Evolutionary conservation across 2,329 filamentous ascomycete species (phyloP), one percentile per base, ranked within the genome.

Genomic region (Penicillium occitanis): DNA sequence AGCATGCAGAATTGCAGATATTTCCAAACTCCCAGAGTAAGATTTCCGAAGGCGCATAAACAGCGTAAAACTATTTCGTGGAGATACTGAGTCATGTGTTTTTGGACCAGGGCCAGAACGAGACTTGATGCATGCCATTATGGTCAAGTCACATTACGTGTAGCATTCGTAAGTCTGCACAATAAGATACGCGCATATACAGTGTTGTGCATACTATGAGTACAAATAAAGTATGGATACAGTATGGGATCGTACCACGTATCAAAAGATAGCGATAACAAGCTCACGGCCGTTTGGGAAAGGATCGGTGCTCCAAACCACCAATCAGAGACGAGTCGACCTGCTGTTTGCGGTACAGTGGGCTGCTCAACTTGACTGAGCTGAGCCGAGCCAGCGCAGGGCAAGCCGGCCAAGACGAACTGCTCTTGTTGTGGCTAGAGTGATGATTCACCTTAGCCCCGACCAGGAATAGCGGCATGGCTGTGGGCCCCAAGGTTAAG

Each of bases 341-440:
- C 19, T 7, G 53, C 33, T 25, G 53, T 40, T 57, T 57, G 53
- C 33, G 53, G 53, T 37, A 57, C 37, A 7, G 48, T 14, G 37
- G 37, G 22, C 1, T 14, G 48, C 30, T 40, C 33, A 37, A 8
- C 28, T 13, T 40, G 30, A 10, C 8, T n/a, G 28, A 25, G 25
- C 25, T 25, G 25, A 25, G 25, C 25, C 6, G 19, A 44, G 17
- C 28, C 28, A 33, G 28, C 35, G 35, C 1, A 55, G 51, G 17
- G 14, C 51, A n/a, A 46, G 58, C 25, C 3, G 40, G 40, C 22
- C 42, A 57, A 57, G 53, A 57, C 48, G 61, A 63, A 63, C 61
- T 33, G 61, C 48, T 63, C 61, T 14, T 10, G 14, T 63, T 55
- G 33, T 22, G 48, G 48, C 40, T 63, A 63, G 46, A 13, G 11